Base-by-base conservation (phyloP, 495 filamentous ascomycete species). In the Penicillium mononematosum region DNA sequence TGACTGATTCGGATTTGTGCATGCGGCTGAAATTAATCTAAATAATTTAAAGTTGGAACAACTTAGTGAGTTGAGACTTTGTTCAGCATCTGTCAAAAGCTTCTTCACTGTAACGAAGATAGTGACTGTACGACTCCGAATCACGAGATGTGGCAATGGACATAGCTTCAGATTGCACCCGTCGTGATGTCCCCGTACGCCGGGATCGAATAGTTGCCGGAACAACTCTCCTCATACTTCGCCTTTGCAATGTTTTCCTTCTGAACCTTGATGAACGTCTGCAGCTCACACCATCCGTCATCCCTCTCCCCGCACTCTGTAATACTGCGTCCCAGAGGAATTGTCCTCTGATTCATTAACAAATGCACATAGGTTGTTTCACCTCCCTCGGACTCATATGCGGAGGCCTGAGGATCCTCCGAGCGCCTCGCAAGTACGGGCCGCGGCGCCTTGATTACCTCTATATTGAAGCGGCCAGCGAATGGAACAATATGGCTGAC, bases 281-380 rank as follows among this genome's bases (percentile, higher is more conserved):
- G 62, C 17, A 87, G 57, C 61, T 86, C 82, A 61, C 85, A 87
- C 84, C 84, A 87, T 8, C 85, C 85, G 65, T 88, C 85, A n/a
- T 78, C 71, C 2, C 84, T 69, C 1, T 72, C 55, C 16, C 78
- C 82, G 65, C 85, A 88, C n/a, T 75, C 78, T 11, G 78, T 60
- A 46, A 83, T 80, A 55, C 81, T 84, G 29, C 59, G 62, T 8
- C 83, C 82, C 0, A 87, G 69, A 2, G 85, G 85, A 0, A 88
- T 52, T 0, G 83, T 87, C 17, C 84, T 70, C 68, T 86, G 83
- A 60, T 88, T 87, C 27, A 85, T 72, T 9, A 88, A 65, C 65
- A 88, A 86, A 64, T 87, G 84, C 5, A 88, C 71, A 60, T 88
- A 88, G 11, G 63, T 75, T 4, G 82, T 87, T 53, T 75, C 70